Evolutionary conservation across 2,329 filamentous ascomycete genomes (phyloP), one percentile per base, ranked within the genome.

Genomic region (Nemania abortiva): DNA sequence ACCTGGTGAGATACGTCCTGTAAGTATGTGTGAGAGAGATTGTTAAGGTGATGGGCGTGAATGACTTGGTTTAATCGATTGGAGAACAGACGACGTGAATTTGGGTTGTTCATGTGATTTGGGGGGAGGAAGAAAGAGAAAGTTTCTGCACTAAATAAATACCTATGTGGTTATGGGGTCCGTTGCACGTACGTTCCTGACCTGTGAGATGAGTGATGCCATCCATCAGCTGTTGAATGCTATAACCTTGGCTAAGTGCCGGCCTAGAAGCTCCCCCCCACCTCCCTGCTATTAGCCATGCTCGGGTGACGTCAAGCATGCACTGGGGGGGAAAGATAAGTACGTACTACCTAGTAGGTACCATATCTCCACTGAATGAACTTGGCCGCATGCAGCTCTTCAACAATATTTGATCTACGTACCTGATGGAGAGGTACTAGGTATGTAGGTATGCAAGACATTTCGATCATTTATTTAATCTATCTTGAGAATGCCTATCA

Each of bases 171-270:
- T 6, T 42, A 15, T 42, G 37, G 6, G 50, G 56, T 22, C 39
- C 15, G 49, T 55, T 68, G 54, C 47, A n/a, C n/a, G n/a, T n/a
- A 37, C 55, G 39, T 69, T 68, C 42, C 49, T 87, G 52, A 47
- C n/a, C 39, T 6, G 37, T 24, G 57, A 52, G 27, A 53, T 52
- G 85, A 1, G 81, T 85, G 10, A 82, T 83, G 68, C n/a, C n/a
- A n/a, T n/a, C 60, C 55, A 68, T 64, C 55, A 34, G 56, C 31
- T 61, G 39, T 37, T 15, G 24, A 31, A 53, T 53, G 34, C 45
- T 62, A 27, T 39, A 27, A 60, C 29, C 56, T 53, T 53, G 67
- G 31, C 60, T 18, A 53, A 49, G n/a, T 63, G 34, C 37, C 53
- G 67, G 63, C 52, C 58, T 39, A 66, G 49, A 64, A 61, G 50